Conservation (phyloP, 176 grass and related monocot species). For the Urochloa ruziziensis region DNA sequence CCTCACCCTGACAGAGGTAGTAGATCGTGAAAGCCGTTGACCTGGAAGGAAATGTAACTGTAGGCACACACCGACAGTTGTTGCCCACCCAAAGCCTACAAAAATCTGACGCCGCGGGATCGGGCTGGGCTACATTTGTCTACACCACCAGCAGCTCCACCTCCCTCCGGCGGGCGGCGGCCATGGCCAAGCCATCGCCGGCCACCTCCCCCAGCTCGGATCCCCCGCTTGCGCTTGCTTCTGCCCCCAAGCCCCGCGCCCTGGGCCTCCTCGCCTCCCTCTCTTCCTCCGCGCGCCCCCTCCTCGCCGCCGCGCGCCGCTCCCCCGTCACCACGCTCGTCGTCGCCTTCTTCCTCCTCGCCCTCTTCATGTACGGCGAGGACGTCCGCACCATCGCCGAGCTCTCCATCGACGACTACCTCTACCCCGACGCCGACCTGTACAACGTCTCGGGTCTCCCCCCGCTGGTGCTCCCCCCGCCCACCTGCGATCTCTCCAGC, state of each 20-base stretch:
- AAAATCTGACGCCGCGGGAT: too few species aligned
- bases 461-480: constrained; percentile 40
- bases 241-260: neutral
- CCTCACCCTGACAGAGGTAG: too few species aligned
- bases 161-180: too few species aligned
- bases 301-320: constrained; percentile 34
- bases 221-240: neutral
- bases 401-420: constrained; percentile 70
- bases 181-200: constrained; percentile 4
- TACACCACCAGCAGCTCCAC: too few species aligned
- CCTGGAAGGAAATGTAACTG: too few species aligned
- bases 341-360: constrained; percentile 52
- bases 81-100: too few species aligned
- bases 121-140: too few species aligned
- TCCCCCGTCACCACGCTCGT: constrained; percentile 48
- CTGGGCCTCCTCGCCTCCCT: neutral
- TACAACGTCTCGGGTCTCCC: constrained; percentile 24
- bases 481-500: constrained; percentile 56
- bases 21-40: too few species aligned
- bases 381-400: constrained; percentile 63
- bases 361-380: constrained; percentile 67
- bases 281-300: constrained; percentile 6
- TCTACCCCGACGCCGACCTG: constrained; percentile 40
- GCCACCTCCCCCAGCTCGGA: neutral
- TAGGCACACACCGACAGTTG: too few species aligned